Evolutionary conservation across 306 rosid species (phyloP), one percentile per base, ranked within the genome.

Genomic region (Fragaria ananassa): DNA sequence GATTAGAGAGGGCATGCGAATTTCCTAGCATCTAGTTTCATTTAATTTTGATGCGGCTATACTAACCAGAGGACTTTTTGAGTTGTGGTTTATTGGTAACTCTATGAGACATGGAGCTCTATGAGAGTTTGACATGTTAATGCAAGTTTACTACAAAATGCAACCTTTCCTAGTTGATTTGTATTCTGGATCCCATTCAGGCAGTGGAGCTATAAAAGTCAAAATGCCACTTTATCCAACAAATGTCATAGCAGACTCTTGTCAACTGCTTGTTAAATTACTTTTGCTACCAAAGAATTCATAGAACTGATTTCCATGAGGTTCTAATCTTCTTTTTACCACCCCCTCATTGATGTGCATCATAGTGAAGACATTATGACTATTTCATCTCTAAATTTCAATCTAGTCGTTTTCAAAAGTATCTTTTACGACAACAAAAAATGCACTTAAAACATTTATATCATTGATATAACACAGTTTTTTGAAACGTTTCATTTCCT

Each of bases 11-110:
- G 47, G 53, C 60, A 27, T 37, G 34, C 34, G 66, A 62, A 54
- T 74, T 47, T 74, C 37, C 35, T 56, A 44, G 25, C 61, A 21
- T 66, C n/a, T 44, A n/a, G 78, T 25, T 73, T 73, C 56, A 35
- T 17, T 64, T 8, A 35, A 34, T 34, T 37, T 18, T 12, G 18
- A 39, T 39, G 31, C 23, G 19, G 71, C 31, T 34, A 31, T 31
- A 39, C 29, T 9, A 19, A 35, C 69, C 44, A 17, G n/a, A 39
- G 3, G 46, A 5, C 42, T 34, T 31, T n/a, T 10, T 17, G 9
- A 53, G 25, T 53, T 18, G 57, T 53, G 34, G 63, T 21, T 21
- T 57, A 15, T 57, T 23, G 34, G n/a, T 13, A 61, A 29, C 67
- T 34, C 6, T 4, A 34, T 7, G 11, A 6, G n/a, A 29, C 41